These are phyloP conservation scores for Stereum hirsutum DNA, from an alignment of 1,284 basidiomycete genomes.

Conservation along the genomic window DNA sequence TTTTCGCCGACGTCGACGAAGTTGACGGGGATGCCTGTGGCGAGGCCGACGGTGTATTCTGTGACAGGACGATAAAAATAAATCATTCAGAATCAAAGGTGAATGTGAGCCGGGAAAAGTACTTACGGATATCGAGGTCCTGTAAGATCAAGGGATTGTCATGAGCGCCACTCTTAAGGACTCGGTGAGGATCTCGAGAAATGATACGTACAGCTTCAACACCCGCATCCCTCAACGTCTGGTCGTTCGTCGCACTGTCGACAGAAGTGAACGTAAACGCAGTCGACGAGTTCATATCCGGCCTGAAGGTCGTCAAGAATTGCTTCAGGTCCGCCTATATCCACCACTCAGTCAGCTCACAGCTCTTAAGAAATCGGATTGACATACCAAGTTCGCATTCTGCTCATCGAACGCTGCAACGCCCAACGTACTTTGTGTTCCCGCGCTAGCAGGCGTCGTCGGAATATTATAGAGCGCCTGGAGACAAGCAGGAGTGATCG, in stretches of 20 bases:
- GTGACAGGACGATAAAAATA: too few relatives aligned
- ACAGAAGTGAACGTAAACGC: constrained; percentile 16
- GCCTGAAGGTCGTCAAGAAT: constrained; percentile 14
- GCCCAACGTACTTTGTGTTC: constrained; percentile 10
- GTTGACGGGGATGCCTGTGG: constrained; percentile 1
- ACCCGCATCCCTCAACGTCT: constrained; percentile 7
- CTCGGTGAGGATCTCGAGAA: not conserved
- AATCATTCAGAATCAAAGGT: too few relatives aligned
- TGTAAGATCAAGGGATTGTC: not conserved
- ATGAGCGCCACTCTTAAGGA: too few relatives aligned
- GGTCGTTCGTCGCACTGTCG: constrained; percentile 19
- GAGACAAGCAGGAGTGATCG: constrained; percentile 20
- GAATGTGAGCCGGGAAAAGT: too few relatives aligned
- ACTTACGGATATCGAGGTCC: constrained; percentile 8
- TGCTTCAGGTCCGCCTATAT: constrained; percentile 28
- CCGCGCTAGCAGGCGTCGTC: constrained; percentile 12
- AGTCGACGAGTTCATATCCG: constrained; percentile 12
- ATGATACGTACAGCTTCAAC: constrained; percentile 5
- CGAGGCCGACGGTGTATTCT: constrained; percentile 7
- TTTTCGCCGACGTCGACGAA: constrained; percentile 6
- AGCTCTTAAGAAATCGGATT: too few relatives aligned
- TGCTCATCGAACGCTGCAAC: constrained; percentile 17
- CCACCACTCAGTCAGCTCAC: constrained; percentile 31
- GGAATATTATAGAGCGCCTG: constrained; percentile 20
- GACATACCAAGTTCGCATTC: constrained; percentile 14